A percentile compares a stretch with the other conserved stretches of the same genome.
These are phyloP conservation scores for Alternaria metachromatica DNA, from an alignment of 2,329 filamentous ascomycete genomes.

Conservation along the genomic window DNA sequence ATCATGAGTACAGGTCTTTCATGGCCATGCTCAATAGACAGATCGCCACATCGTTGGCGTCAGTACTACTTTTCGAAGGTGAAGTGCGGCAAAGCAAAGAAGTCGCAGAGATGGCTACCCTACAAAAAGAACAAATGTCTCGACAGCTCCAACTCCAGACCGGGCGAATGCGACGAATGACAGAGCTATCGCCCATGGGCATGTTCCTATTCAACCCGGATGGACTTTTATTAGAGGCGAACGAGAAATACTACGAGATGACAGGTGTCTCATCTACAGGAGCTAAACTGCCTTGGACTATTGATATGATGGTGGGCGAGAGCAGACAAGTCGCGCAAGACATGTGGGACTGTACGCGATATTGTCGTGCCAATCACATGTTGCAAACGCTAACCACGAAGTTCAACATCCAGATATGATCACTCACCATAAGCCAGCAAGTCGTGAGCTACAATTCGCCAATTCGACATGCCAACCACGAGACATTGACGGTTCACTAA, in stretches of 20 bases:
- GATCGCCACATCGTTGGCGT: conserved; percentile 43
- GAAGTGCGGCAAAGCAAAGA: conserved; percentile 38
- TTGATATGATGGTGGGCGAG: conserved; percentile 49
- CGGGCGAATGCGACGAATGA: conserved; percentile 44
- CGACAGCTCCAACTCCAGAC: conserved; percentile 39
- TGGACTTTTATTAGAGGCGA: conserved; percentile 52
- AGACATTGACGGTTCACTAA: conserved; percentile 48
- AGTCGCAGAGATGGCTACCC: conserved; percentile 34
- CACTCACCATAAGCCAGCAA: conserved; percentile 45
- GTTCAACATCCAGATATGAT: conserved; percentile 29
- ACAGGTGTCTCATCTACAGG: conserved; percentile 51
- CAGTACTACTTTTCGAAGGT: conserved; percentile 42
- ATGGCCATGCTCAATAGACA: conserved; percentile 41
- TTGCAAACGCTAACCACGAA: neutral
- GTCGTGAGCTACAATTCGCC: conserved; percentile 54
- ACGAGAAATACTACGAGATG: conserved; percentile 58
- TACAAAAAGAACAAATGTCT: conserved; percentile 38
- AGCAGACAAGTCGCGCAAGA: conserved; percentile 42
- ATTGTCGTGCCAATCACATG: neutral
- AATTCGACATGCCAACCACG: conserved; percentile 39
- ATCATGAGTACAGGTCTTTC: conserved; percentile 43
- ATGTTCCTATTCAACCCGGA: conserved; percentile 48
- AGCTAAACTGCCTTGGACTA: conserved; percentile 52
- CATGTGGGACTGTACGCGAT: conserved; percentile 45
- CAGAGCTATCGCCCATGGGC: conserved; percentile 41